Conservation (phyloP, 2,329 filamentous ascomycete genomes). For the Exutisphaerella laricina region DNA sequence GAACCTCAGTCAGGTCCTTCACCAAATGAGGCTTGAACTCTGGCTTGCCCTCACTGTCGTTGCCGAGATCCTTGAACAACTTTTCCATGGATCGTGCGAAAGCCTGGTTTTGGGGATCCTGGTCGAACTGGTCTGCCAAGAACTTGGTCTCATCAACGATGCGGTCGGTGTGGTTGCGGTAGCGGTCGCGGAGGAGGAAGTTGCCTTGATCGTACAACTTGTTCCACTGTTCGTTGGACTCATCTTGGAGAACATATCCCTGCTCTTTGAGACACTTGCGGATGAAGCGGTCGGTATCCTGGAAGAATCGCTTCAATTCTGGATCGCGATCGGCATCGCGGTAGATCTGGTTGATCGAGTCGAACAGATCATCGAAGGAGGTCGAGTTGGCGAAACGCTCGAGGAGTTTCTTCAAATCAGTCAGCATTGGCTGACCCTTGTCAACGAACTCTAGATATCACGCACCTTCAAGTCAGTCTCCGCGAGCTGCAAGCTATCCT, state of each 20-base stretch:
- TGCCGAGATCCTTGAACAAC: slow-evolving; percentile 85
- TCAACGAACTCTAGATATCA: slow-evolving; percentile 38
- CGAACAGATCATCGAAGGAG: slow-evolving; percentile 78
- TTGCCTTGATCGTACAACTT: slow-evolving; percentile 77
- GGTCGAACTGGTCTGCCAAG: slow-evolving; percentile 79
- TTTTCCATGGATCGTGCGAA: slow-evolving; percentile 73
- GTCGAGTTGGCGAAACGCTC: slow-evolving; percentile 96
- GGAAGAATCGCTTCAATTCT: slow-evolving; percentile 88
- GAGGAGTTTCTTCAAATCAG: slow-evolving; percentile 63
- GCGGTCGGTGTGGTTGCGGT: slow-evolving; percentile 77
- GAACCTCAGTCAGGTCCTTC: slow-evolving; percentile 81
- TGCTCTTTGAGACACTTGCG: slow-evolving; percentile 80
- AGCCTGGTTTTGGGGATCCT: slow-evolving; percentile 77
- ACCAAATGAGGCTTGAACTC: slow-evolving; percentile 88
- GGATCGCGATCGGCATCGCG: slow-evolving; percentile 77
- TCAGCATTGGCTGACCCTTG: slow-evolving; percentile 45
- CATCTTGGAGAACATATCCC: slow-evolving; percentile 82
- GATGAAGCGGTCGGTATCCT: slow-evolving; percentile 67
- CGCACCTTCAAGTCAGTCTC: slow-evolving; percentile 72
- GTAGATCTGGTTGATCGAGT: slow-evolving; percentile 80
- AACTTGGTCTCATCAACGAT: slow-evolving; percentile 89
- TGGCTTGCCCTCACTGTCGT: slow-evolving; percentile 75
- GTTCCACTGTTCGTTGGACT: slow-evolving; percentile 76
- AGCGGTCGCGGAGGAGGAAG: slow-evolving; percentile 82
- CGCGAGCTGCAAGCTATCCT: slow-evolving; percentile 60